Evolutionary conservation across 805 yeast genomes (phyloP), one percentile per base, ranked within the genome.

Genomic region (Sungouiozyma ichnusensis): DNA sequence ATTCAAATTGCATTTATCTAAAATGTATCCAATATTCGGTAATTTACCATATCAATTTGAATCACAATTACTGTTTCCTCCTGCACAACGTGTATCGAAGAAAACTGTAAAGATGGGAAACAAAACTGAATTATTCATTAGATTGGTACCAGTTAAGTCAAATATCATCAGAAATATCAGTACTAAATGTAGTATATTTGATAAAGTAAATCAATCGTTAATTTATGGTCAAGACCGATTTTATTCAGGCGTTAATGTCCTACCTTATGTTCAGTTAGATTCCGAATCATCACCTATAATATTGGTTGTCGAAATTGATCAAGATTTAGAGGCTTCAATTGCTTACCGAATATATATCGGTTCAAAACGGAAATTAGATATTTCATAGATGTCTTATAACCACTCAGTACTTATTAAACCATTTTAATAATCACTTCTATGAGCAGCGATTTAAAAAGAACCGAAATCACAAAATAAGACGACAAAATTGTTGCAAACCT

Each of bases 161-260:
- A 11, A 15, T 1, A 36, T 29, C 4, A 16, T 13, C 6, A 20
- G 5, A n/a, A 16, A 16, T 17, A 18, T 32, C 11, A 15, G 29
- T 15, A 35, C 50, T 17, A 49, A 59, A 29, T 50, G 54, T 36
- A 52, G 50, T 35, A 34, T 58, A 3, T 55, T 47, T 41, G 57
- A 51, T 18, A 37, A 19, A 2, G 49, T 48, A 6, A 42, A 48
- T n/a, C 47, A 45, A 37, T n/a, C 39, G n/a, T n/a, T 33, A 5
- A 16, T 55, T 5, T 38, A 43, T 36, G 33, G 39, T 11, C 41
- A 44, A 29, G 41, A 42, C n/a, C 24, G 27, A 3, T 56, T 46
- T 37, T 37, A 39, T 19, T 18, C 34, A 3, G 33, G 36, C 11
- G 57, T 57, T 3, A 15, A 52, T 2, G 49, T 55, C 1, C 38